Base-by-base conservation (phyloP, 2,329 filamentous ascomycete species). In the Cercospora sesami region DNA sequence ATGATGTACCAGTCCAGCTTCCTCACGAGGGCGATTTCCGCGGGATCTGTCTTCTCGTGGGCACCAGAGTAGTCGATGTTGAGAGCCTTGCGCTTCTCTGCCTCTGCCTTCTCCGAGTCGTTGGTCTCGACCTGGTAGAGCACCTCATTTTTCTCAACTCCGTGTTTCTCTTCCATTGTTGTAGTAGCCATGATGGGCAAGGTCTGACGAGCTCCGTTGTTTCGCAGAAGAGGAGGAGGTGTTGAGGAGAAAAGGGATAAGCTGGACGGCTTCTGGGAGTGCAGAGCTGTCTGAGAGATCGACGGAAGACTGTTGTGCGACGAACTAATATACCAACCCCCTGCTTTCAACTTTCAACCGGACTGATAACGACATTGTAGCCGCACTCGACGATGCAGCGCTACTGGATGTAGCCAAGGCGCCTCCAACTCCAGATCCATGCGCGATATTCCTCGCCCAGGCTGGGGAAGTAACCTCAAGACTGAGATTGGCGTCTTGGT, bases 1-100 rank as follows among this genome's bases (percentile, higher is more conserved):
- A 75, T 76, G 36, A 75, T 75, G 51, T 67, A 75, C 53, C 67
- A 63, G 62, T 77, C 76, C 4, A 77, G 70, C 68, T 77, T 78
- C 65, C 69, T 74, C 26, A 77, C 75, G 5, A 77, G 70, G 0
- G 61, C 68, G 36, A 78, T 77, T 67, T 77, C 75, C 9, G 51
- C 66, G 1, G 75, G 74, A 53, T 77, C 75, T n/a, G 74, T 77
- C 71, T 78, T 77, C 33, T 69, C 70, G 42, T 74, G 69, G n/a
- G 75, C 76, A 51, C 75, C 75, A 8, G 75, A 75, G 64, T 78
- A 77, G 59, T 76, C 75, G 45, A 73, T 57, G 8, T 51, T 51
- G 61, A 53, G 69, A 51, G 62, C 75, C 6, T 77, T 70, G 68
- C 76, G 77, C 64, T 71, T 74, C 28, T 77, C 75, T 16, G 75